These are phyloP conservation scores for Rubroboletus satanas DNA, from an alignment of 768 basidiomycete species.

Conservation along the genomic window DNA sequence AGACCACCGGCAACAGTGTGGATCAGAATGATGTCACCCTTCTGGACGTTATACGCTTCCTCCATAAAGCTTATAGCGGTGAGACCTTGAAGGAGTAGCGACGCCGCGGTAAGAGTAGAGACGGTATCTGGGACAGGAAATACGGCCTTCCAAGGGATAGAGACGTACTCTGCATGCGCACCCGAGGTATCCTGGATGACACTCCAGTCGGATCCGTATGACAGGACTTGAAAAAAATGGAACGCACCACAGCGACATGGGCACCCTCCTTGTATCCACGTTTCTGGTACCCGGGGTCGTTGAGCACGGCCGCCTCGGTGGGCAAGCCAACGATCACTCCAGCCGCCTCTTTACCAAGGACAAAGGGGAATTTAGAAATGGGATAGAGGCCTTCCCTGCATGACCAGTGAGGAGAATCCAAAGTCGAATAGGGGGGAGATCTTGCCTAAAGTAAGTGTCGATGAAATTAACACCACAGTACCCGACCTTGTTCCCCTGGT, in stretches of 20 bases:
- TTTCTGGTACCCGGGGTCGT: constrained; percentile 59
- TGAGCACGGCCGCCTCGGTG: constrained; percentile 55
- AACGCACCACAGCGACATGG: constrained; percentile 64
- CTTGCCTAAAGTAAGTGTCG: constrained; percentile 75
- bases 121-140: constrained; percentile 64
- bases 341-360: constrained; percentile 73
- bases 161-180: constrained; percentile 69
- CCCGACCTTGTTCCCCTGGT: constrained; percentile 46
- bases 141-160: constrained; percentile 57
- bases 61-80: constrained; percentile 76
- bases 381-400: constrained; percentile 63
- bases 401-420: neutral
- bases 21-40: constrained; percentile 74
- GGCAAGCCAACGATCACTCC: constrained; percentile 77
- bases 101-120: constrained; percentile 60
- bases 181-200: constrained; percentile 41
- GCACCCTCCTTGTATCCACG: constrained; percentile 65
- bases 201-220: neutral
- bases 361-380: constrained; percentile 52
- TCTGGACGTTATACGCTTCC: constrained; percentile 82
- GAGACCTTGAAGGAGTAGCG: constrained; percentile 67
- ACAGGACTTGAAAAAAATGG: neutral
- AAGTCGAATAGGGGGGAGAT: neutral
- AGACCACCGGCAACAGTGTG: constrained; percentile 93
- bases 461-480: constrained; percentile 86